Conservation (phyloP, 2,329 filamentous ascomycete species). For the Cordyceps farinosa region DNA sequence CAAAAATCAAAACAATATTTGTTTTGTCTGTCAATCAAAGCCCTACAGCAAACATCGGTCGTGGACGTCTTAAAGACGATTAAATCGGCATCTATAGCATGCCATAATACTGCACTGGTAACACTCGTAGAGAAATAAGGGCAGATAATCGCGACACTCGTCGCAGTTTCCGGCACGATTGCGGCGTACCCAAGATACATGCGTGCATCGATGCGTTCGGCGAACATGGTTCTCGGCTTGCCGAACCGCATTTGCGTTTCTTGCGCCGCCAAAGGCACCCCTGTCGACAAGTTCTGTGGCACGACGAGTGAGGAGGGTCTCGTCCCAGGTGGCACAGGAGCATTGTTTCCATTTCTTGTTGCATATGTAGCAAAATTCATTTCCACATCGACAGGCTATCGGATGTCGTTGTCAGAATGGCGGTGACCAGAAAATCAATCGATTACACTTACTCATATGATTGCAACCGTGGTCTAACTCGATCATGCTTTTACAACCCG, state of each 20-base stretch:
- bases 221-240: neutral
- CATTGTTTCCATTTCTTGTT: constrained; percentile 30
- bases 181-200: neutral
- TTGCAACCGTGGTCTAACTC: constrained; percentile 47
- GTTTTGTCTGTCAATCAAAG: no score
- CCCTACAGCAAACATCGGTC: no score
- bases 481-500: constrained; percentile 41
- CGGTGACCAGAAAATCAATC: no score
- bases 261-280: neutral
- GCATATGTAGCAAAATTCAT: constrained; percentile 45
- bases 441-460: constrained; percentile 49
- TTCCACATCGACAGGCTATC: constrained; percentile 40
- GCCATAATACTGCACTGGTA: neutral
- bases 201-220: neutral
- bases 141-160: neutral
- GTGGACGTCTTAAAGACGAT: constrained; percentile 4
- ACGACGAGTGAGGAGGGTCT: constrained; percentile 22
- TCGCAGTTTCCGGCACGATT: neutral
- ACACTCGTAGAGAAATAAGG: neutral
- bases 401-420: neutral
- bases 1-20: no score
- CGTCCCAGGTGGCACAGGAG: constrained; percentile 31
- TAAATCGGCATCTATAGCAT: neutral
- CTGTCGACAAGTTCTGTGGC: neutral
- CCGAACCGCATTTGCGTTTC: neutral